Percentiles rank a stretch among this genome's conserved stretches.
Evolutionary conservation across 2,329 filamentous ascomycete genomes (phyloP).

Genomic region (Alternaria infectoria): DNA sequence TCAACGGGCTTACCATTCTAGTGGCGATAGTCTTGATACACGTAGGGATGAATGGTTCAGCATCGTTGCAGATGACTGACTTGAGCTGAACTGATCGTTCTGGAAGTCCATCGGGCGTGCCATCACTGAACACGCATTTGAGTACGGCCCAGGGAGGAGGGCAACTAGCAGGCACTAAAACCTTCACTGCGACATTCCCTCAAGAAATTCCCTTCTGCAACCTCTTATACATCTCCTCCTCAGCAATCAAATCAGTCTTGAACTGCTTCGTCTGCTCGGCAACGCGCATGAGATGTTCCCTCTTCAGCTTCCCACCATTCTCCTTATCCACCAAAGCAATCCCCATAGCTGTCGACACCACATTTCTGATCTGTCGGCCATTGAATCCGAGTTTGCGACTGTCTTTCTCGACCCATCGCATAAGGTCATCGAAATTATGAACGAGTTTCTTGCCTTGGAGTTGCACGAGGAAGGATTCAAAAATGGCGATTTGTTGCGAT

Average conservation of each 20-base stretch:
- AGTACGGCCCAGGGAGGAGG: not conserved
- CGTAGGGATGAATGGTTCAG: not conserved
- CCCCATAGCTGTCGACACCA: not conserved
- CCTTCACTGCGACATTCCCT: not conserved
- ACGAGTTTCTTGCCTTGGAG: not conserved
- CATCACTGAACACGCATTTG: not conserved
- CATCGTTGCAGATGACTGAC: not conserved
- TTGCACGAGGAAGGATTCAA: not conserved
- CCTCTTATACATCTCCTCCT: not conserved
- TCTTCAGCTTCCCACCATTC: not conserved
- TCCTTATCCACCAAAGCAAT: not conserved
- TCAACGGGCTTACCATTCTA: not conserved
- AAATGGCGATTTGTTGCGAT: not conserved
- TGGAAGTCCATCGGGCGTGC: not conserved
- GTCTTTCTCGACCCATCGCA: not conserved
- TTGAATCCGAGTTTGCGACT: not conserved
- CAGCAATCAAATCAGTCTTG: not conserved
- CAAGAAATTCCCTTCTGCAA: not conserved
- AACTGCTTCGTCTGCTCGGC: not conserved
- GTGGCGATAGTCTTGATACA: not conserved
- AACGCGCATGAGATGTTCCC: not conserved
- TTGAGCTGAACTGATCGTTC: not conserved
- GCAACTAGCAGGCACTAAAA: not conserved
- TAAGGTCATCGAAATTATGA: not conserved
- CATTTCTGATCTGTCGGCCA: not conserved